Percentiles rank a stretch among this genome's conserved stretches.
These are phyloP conservation scores for Gymnopus androsaceus DNA, from an alignment of 1,284 basidiomycete species.

Conservation along the genomic window DNA sequence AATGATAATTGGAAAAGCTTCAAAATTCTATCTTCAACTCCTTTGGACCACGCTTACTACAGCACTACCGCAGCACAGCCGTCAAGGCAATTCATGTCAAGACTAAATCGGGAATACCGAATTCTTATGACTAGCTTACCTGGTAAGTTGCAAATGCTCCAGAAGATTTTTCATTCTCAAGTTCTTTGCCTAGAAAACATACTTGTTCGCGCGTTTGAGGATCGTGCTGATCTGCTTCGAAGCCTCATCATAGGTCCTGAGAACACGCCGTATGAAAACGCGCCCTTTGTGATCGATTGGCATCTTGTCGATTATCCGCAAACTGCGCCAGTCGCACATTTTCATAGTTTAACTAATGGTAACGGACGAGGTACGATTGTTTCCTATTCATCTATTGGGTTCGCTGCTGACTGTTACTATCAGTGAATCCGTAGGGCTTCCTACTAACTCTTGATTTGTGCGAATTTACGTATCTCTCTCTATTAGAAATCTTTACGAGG, in stretches of 20 bases:
- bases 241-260: slow-evolving; percentile 91
- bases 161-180: slow-evolving; percentile 14
- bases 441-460: neutral
- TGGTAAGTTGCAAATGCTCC: slow-evolving; percentile 46
- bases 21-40: slow-evolving; percentile 73
- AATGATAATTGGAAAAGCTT: slow-evolving; percentile 69
- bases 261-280: slow-evolving; percentile 87
- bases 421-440: slow-evolving; percentile 75
- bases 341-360: slow-evolving; percentile 92
- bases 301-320: slow-evolving; percentile 82
- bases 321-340: slow-evolving; percentile 86
- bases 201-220: slow-evolving; percentile 73
- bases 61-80: slow-evolving; percentile 61
- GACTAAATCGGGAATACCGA: slow-evolving; percentile 83
- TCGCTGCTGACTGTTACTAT: neutral
- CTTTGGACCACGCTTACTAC: slow-evolving; percentile 80
- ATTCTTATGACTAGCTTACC: slow-evolving; percentile 80
- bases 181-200: slow-evolving; percentile 55
- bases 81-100: slow-evolving; percentile 71
- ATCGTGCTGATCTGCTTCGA: slow-evolving; percentile 84
- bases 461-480: neutral
- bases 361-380: slow-evolving; percentile 76
- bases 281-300: slow-evolving; percentile 95
- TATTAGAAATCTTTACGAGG: slow-evolving; percentile 85
- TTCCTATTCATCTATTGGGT: slow-evolving; percentile 6